Percentiles rank a stretch among this genome's conserved stretches.
Conservation (phyloP, 2,329 filamentous ascomycete species). For the Epichloe amarillans region DNA sequence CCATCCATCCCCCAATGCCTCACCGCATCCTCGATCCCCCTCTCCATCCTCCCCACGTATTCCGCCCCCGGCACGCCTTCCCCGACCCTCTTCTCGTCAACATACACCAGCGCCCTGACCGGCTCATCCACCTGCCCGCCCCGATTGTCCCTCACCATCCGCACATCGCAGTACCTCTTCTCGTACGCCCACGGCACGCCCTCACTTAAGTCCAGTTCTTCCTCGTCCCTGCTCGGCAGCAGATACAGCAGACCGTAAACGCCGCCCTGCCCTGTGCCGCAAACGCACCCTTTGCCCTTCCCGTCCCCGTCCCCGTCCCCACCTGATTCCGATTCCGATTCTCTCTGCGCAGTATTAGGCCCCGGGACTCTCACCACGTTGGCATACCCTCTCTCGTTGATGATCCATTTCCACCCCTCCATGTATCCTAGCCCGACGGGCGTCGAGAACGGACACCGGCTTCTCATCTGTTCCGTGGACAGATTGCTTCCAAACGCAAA, state of each 20-base stretch:
- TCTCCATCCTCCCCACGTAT: constrained; percentile 52
- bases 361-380: constrained; percentile 37
- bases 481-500: constrained; percentile 63
- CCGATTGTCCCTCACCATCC: constrained; percentile 13
- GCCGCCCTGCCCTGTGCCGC: constrained; percentile 7
- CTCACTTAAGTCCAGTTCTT: constrained; percentile 40
- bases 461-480: constrained; percentile 49
- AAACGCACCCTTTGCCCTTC: neutral
- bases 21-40: constrained; percentile 45
- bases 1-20: constrained; percentile 37
- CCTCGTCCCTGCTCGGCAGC: constrained; percentile 36
- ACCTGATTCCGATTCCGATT: no score
- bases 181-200: constrained; percentile 50
- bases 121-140: constrained; percentile 11
- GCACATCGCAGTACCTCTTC: constrained; percentile 29
- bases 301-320: no score
- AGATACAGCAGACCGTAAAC: constrained; percentile 47
- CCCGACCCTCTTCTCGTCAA: constrained; percentile 31
- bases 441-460: constrained; percentile 44
- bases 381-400: constrained; percentile 54
- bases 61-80: constrained; percentile 35
- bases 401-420: constrained; percentile 47
- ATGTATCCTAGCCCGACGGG: constrained; percentile 46
- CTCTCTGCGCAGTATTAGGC: no score
- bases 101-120: constrained; percentile 41